Evolutionary conservation across 768 basidiomycete species (phyloP).

Genomic region (Boletus vermiculosoides): DNA sequence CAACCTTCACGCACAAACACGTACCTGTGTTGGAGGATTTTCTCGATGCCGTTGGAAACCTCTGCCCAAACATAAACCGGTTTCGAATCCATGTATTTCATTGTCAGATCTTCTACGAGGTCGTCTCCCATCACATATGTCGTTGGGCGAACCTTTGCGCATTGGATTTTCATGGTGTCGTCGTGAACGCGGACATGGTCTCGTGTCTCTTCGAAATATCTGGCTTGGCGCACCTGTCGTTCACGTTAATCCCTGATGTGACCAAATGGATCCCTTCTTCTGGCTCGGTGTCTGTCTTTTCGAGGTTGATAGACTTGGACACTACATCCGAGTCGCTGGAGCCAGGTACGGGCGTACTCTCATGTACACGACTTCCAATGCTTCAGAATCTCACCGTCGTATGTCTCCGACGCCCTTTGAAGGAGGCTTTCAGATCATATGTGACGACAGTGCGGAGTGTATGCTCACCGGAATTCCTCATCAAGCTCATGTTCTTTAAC

Average conservation of each 20-base stretch:
- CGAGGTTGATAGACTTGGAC: neutral
- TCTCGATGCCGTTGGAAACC: neutral
- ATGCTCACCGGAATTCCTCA: neutral
- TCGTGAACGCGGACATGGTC: neutral
- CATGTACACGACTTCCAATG: neutral
- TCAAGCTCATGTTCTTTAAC: neutral
- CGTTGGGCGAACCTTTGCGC: neutral
- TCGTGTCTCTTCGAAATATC: neutral
- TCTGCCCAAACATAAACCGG: neutral
- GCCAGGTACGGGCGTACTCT: neutral
- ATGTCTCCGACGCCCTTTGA: neutral
- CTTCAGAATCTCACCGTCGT: neutral
- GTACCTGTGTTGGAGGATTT: neutral
- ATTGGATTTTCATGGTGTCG: neutral
- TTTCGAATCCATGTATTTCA: neutral
- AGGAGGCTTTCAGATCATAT: neutral
- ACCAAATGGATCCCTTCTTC: neutral
- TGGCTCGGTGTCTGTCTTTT: neutral
- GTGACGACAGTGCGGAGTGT: neutral
- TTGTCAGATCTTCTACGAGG: neutral
- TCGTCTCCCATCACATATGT: neutral
- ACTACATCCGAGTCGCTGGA: neutral
- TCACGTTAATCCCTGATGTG: neutral
- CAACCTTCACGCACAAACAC: neutral
- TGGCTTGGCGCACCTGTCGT: neutral